Evolutionary conservation across 441 rosid species (phyloP).

Genomic region (Pelargonium cotyledonis): DNA sequence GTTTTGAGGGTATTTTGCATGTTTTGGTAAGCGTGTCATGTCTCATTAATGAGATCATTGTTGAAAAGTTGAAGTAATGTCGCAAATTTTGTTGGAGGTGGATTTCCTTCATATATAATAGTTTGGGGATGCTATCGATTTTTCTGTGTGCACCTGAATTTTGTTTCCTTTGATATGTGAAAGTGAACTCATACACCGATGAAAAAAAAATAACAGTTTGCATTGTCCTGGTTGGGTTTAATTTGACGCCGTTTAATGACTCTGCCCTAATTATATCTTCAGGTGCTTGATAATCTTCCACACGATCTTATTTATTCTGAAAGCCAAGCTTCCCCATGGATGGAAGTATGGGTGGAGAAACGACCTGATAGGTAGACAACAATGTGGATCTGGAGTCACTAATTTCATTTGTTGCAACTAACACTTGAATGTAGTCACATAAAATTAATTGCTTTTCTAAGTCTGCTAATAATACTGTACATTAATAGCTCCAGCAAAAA

Average conservation of each 20-base stretch:
- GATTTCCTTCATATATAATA: not conserved
- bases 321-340: slow-evolving; percentile 82
- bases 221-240: not conserved
- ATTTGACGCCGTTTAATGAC: not conserved
- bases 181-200: too few species aligned
- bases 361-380: slow-evolving; percentile 51
- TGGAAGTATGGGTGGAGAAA: slow-evolving; percentile 88
- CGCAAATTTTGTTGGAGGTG: not conserved
- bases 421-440: not conserved
- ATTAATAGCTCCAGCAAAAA: not conserved
- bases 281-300: slow-evolving; percentile 98
- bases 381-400: not conserved
- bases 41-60: slow-evolving; percentile 8
- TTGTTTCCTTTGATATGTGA: not conserved
- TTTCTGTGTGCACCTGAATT: not conserved
- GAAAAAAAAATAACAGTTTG: not conserved
- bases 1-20: not conserved
- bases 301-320: slow-evolving; percentile 80
- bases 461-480: not conserved
- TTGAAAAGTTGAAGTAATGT: slow-evolving; percentile 13
- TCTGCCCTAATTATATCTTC: slow-evolving; percentile 6
- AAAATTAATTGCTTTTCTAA: not conserved
- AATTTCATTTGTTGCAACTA: too few species aligned
- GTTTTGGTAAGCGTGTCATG: slow-evolving; percentile 6
- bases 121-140: not conserved